Base-by-base conservation (phyloP, 2,329 filamentous ascomycete genomes). In the Zasmidium cellare region DNA sequence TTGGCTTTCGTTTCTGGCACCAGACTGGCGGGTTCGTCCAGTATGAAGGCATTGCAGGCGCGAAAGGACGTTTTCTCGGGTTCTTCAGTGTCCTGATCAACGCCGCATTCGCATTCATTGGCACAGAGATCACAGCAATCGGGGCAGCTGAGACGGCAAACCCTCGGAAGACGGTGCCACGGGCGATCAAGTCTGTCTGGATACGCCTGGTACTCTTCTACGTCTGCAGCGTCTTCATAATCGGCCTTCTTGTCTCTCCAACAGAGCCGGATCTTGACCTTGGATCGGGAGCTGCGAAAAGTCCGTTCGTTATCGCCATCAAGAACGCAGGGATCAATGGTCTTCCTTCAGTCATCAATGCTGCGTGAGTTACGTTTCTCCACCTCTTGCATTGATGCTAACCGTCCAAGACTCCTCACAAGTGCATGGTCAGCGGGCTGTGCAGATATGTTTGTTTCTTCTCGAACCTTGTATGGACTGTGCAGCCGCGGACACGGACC, bases 251-350 rank as follows among this genome's bases (percentile, higher is more conserved):
- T 16, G 82, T 88, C n/a, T 77, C 80, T 9, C 83, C 79, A 65
- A 76, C 81, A 44, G 80, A 86, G 56, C 65, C 69, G 0, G 69
- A 77, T 16, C 78, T 88, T 2, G 72, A 75, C 25, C 79, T 82
- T 1, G 79, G 72, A 6, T 72, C 71, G 16, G 67, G 66, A 35
- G 57, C 57, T 12, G 67, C 64, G 9, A 71, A 72, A 1, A 75
- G 72, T 48, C 87, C 87, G 6, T 89, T 86, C 66, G 88, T 92
- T 56, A 89, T 91, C 60, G 89, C 88, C 14, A 85, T 87, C 28
- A 80, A 82, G 9, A 82, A 84, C 28, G 88, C 88, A 2, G 85
- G 86, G 0, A 86, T 91, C 53, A 78, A 77, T 2, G 86, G 82
- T 7, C 81, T 91, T 2, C 86, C 87, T 0, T 3, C 6, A 3